phyloP scores from a whole-genome alignment of 148 eudicot species.

The Dianthus caryophyllus region DNA sequence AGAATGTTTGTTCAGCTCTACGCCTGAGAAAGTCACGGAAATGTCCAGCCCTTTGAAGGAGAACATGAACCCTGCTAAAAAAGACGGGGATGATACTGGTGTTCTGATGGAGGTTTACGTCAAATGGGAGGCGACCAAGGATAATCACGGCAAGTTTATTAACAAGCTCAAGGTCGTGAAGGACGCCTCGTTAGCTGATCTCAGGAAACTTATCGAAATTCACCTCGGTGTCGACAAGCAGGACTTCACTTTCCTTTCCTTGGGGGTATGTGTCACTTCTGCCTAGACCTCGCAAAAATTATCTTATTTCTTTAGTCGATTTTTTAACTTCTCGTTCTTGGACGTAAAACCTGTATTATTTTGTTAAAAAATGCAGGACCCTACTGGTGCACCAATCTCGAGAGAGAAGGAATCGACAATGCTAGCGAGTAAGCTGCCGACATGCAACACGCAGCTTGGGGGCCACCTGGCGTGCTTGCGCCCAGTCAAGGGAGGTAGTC shows the following conservation, averaged over 20 bases:
- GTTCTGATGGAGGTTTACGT: constrained; percentile 57
- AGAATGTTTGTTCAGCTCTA: constrained; percentile 5
- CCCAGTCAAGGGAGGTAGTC: constrained; percentile 41
- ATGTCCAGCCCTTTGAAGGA: constrained; percentile 36
- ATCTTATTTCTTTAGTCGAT: too few species aligned
- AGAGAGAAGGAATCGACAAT: constrained; percentile 53
- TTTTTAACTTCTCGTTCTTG: background rate
- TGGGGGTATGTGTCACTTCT: constrained; percentile 45
- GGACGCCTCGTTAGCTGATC: constrained; percentile 74
- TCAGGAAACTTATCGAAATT: constrained; percentile 74
- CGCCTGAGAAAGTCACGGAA: constrained; percentile 23
- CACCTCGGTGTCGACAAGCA: constrained; percentile 67
- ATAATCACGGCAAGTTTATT: constrained; percentile 58
- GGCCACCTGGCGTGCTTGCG: constrained; percentile 74
- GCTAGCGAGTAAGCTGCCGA: constrained; percentile 59
- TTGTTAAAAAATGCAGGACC: constrained; percentile 41
- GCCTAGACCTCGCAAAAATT: background rate
- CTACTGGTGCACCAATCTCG: constrained; percentile 66
- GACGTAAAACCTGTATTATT: background rate
- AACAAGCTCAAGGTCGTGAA: constrained; percentile 56
- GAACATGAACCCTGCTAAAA: constrained; percentile 39
- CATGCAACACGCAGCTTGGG: constrained; percentile 50
- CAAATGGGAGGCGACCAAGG: constrained; percentile 90
- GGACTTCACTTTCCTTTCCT: constrained; percentile 64
- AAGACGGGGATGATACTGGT: constrained; percentile 20